Percentiles rank a stretch among this genome's conserved stretches.
These are phyloP conservation scores for Amauroascus verrucosus DNA, from an alignment of 2,329 filamentous ascomycete genomes.

Conservation along the genomic window DNA sequence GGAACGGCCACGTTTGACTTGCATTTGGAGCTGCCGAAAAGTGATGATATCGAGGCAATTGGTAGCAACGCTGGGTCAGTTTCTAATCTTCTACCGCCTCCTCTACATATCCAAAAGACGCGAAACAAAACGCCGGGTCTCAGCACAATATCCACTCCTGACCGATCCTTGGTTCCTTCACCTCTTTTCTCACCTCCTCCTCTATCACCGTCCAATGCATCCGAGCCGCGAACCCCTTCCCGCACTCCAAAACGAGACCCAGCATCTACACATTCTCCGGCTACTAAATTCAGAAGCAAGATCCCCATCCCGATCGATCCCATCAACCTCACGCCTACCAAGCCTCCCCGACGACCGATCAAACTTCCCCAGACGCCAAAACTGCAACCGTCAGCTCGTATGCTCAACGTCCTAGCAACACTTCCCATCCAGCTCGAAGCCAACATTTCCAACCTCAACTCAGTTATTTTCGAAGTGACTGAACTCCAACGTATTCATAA, in stretches of 20 bases:
- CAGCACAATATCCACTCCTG: constrained; percentile 3
- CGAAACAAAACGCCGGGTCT: constrained; percentile 8
- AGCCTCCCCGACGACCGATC: background rate
- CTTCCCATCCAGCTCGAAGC: constrained; percentile 19
- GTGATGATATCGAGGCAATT: constrained; percentile 1
- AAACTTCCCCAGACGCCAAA: constrained; percentile 18
- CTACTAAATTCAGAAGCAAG: background rate
- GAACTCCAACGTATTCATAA: constrained; percentile 18
- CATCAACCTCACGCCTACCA: background rate
- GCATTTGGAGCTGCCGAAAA: background rate
- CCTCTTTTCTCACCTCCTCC: constrained; percentile 9
- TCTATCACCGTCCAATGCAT: background rate
- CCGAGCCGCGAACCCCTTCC: background rate
- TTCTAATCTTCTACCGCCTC: constrained; percentile 20
- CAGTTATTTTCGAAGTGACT: constrained; percentile 15
- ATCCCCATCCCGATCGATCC: constrained; percentile 4
- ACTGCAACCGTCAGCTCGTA: constrained; percentile 20
- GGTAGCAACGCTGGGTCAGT: background rate
- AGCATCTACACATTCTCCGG: background rate
- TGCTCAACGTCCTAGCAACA: constrained; percentile 19
- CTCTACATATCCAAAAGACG: constrained; percentile 22
- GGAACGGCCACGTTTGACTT: background rate
- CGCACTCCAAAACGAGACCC: background rate
- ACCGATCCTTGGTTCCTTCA: constrained; percentile 1
- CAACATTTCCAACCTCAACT: constrained; percentile 3